A percentile compares a stretch with the other conserved stretches of the same genome.
Evolutionary conservation across 805 yeast genomes (phyloP).

Genomic region (Naumovozyma dairenensis): DNA sequence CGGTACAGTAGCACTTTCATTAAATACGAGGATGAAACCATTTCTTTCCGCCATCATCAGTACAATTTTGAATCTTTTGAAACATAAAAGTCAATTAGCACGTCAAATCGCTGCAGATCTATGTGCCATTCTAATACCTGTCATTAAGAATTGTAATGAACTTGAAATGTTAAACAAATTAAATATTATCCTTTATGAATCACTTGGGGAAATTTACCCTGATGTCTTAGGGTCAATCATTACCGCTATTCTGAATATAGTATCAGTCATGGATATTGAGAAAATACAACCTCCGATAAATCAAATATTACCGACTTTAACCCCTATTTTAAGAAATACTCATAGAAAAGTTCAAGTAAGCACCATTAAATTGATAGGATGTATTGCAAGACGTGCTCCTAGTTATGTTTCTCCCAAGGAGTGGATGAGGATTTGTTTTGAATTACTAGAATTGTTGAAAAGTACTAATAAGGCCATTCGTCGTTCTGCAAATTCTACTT

Average conservation of each 20-base stretch:
- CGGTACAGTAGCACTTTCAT: constrained; percentile 49
- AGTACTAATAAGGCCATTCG: constrained; percentile 69
- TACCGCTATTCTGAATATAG: constrained; percentile 56
- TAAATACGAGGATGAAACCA: constrained; percentile 58
- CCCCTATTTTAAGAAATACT: constrained; percentile 83
- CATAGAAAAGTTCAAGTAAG: constrained; percentile 87
- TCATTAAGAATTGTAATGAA: constrained; percentile 55
- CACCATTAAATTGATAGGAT: constrained; percentile 68
- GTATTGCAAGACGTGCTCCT: constrained; percentile 70
- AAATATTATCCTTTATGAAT: constrained; percentile 73
- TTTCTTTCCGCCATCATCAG: constrained; percentile 65
- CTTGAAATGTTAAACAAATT: constrained; percentile 54
- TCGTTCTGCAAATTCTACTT: constrained; percentile 77
- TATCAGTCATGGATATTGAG: constrained; percentile 48
- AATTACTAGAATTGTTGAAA: constrained; percentile 78
- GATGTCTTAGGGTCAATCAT: constrained; percentile 84
- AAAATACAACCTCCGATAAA: constrained; percentile 70
- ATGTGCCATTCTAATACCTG: constrained; percentile 55
- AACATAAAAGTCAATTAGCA: constrained; percentile 58
- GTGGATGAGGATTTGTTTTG: constrained; percentile 96
- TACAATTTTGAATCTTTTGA: constrained; percentile 60
- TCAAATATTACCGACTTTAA: constrained; percentile 75
- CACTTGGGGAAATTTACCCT: constrained; percentile 89
- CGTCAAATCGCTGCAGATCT: constrained; percentile 82
- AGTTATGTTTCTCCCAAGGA: constrained; percentile 83